Evolutionary conservation across 2,329 filamentous ascomycete species (phyloP), one percentile per base, ranked within the genome.

Genomic region (Trichothecium sympodiale): DNA sequence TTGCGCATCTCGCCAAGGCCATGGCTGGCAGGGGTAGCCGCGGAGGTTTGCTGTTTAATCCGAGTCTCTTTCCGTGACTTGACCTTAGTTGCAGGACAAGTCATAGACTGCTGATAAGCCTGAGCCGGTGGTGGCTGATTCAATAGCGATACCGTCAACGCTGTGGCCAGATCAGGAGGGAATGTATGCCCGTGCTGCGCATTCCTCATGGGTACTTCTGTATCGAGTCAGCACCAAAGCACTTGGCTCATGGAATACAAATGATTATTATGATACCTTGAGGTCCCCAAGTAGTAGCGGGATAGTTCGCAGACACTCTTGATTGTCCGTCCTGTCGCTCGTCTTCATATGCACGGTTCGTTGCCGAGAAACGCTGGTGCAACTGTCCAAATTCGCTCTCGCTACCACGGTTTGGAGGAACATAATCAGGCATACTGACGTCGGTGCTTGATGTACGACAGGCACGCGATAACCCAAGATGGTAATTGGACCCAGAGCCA

Each of bases 61-160:
- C 51, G 55, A 29, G 57, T 61, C 42, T 69, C 65, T 36, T 69
- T 70, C 27, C 61, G 56, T 5, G 64, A 64, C 34, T 56, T 62
- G 15, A 65, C 39, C 36, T 67, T 60, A 8, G 49, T 43, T 5
- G 57, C 50, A 2, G 60, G 56, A 1, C 51, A 40, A 3, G 45
- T 39, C 30, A 52, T 48, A n/a, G 43, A 46, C 13, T 54, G 43
- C 8, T 52, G 45, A 12, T 55, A 55, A 4, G 53, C 39, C 4
- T 59, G 53, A 3, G 62, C 46, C 0, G 62, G 56, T 20, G 58
- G 49, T 9, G 65, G 61, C 35, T 71, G 67, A 33, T 66, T 68
- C 18, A 71, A 52, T 28, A 72, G 48, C 1, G 67, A 69, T 37
- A 63, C 57, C 0, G 64, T 64, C 35, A 71, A 50, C n/a, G 61